Base-by-base conservation (phyloP, 176 grass and related monocot genomes). In the Musa beccarii region DNA sequence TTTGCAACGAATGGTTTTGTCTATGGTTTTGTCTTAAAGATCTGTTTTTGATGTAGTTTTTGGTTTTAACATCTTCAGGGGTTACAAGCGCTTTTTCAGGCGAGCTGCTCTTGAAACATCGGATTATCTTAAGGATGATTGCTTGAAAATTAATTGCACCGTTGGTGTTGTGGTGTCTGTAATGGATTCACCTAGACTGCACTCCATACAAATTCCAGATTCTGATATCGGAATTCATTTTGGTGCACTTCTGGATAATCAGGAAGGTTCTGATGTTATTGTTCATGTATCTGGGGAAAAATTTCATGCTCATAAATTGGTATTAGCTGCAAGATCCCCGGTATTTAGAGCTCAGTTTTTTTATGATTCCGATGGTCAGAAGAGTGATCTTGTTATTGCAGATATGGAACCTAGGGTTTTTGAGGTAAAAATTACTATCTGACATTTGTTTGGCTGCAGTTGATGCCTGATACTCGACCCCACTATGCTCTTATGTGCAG, bases 61-160 rank as follows among this genome's bases (percentile, higher is more conserved):
- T 43, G 1, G 26, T 61, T 70, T 64, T 51, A 21, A 81, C 73
- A 63, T 83, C 82, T 75, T 81, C 81, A 96, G 93, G 93, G 93
- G 93, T 75, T 96, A 92, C 76, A 96, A 92, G 76, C 84, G 89
- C 49, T 92, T 96, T 80, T 96, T 88, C 73, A 76, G 87, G 24
- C 84, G 85, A 54, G 79, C 83, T 71, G 79, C 76, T 25, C 89
- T 96, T 66, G 93, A 96, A 83, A 84, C 66, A 69, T 96, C 93
- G 69, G 89, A 92, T 65, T 96, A 88, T 80, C 79, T 96, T 50
- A 92, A 92, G 82, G 87, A 92, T 23, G 93, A 96, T 81, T 92
- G 93, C 85, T 81, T 96, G 81, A 96, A 96, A 80, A 96, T 96
- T 80, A 92, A 92, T 78, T 96, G 93, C 51, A 96, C 89, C 71